Conservation (phyloP, 2,329 filamentous ascomycete species). For the Penicillium sp. region DNA sequence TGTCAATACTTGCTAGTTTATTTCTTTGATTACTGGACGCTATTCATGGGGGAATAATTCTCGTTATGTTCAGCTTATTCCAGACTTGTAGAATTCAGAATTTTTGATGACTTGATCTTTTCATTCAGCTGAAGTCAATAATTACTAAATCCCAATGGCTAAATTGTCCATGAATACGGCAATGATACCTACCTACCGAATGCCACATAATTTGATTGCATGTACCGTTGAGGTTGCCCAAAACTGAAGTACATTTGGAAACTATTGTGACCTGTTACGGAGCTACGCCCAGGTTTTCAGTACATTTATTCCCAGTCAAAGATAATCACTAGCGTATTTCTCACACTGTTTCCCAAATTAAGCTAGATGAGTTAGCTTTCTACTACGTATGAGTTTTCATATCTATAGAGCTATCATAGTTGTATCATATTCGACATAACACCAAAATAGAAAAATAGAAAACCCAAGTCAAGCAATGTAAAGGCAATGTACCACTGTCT, state of each 20-base stretch:
- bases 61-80: background rate
- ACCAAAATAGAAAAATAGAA: background rate
- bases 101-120: background rate
- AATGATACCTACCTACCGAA: too few relatives aligned
- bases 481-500: background rate
- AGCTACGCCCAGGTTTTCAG: background rate
- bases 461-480: background rate
- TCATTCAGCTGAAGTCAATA: background rate
- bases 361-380: background rate
- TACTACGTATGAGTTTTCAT: background rate
- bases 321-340: background rate
- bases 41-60: background rate
- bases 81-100: background rate
- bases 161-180: background rate
- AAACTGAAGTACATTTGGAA: too few relatives aligned
- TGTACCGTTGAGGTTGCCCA: too few relatives aligned
- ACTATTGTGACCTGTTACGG: background rate
- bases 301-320: background rate
- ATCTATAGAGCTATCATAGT: background rate
- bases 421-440: background rate
- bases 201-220: too few relatives aligned
- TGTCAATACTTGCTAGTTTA: slow-evolving; percentile 6
- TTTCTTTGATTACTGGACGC: background rate
- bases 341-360: background rate
- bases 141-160: background rate